Evolutionary conservation across 163 green algal genomes (phyloP).

Genomic region (Scenedesmus sp.): DNA sequence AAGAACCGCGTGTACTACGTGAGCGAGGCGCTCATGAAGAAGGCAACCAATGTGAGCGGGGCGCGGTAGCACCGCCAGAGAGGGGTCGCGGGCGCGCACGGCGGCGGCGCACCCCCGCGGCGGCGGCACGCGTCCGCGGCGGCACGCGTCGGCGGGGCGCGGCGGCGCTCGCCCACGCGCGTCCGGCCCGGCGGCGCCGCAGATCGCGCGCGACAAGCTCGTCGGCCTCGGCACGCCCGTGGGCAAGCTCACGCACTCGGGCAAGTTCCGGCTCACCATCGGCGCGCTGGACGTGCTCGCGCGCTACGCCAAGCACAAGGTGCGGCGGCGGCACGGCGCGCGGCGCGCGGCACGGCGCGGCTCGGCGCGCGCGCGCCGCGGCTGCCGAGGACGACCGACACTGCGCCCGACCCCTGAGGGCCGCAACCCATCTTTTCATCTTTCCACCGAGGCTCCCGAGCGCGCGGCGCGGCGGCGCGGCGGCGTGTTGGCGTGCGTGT

Average conservation of each 20-base stretch:
- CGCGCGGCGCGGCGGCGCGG: no score
- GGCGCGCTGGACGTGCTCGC: constrained; percentile 91
- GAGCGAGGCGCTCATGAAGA: constrained; percentile 88
- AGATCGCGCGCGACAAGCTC: constrained; percentile 92
- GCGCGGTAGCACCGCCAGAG: background rate
- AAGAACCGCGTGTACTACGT: constrained; percentile 97
- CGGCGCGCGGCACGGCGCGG: background rate
- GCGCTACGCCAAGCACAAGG: constrained; percentile 97
- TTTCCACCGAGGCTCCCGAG: constrained; percentile 75
- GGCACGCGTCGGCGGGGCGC: no score
- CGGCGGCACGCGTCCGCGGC: background rate
- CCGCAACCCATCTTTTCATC: constrained; percentile 64
- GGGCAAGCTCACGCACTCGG: constrained; percentile 96
- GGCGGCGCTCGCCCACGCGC: constrained; percentile 15
- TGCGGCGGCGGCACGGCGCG: constrained; percentile 41
- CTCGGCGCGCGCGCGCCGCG: background rate
- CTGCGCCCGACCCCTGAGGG: constrained; percentile 36
- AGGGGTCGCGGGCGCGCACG: no score
- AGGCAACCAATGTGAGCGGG: constrained; percentile 84
- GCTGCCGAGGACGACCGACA: constrained; percentile 23
- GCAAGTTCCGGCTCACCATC: constrained; percentile 96
- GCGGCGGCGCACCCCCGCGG: no score
- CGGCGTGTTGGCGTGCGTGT: background rate
- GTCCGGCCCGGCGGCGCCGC: no score
- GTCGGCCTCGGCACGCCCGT: constrained; percentile 90